Base-by-base conservation (phyloP, 768 basidiomycete genomes). In the Russula ochroleuca region DNA sequence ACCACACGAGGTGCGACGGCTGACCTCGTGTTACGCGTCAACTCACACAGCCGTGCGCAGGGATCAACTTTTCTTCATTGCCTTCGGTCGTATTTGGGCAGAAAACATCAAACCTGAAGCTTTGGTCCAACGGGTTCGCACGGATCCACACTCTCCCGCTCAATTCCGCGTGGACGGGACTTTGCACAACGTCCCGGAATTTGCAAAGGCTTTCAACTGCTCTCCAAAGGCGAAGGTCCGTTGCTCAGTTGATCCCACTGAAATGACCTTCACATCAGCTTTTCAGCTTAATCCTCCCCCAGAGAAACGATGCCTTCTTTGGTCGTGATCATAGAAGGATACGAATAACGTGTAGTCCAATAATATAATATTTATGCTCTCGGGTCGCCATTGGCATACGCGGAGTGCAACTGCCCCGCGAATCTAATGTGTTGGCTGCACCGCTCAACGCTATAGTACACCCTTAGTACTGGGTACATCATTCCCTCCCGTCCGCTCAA, bases 401-500 rank as follows among this genome's bases (percentile, higher is more conserved):
- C 53, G 45, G 60, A 11, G 10, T 23, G 43, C 23, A 15, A 52
- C 19, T 31, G 11, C 52, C n/a, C 7, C 11, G 52, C 31, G 23
- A 31, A 19, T 33, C n/a, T 11, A 25, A 38, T 47, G 25, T 38
- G 45, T 48, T 48, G 51, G 38, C n/a, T 15, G 10, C 41, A 7
- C 23, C 10, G 8, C 3, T 17, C 13, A 7, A 23, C n/a, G 17
- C 73, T 73, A 86, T 56, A 99, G 78, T 7, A 98, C 95, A 50
- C 97, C 97, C 76, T 99, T 99, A 4, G 97, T 98, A 72, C 92
- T 94, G 0, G 96, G 96, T 35, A 98, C 86, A 62, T 99, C 97
- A 68, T 85, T 81, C 5, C 91, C 85, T 5, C 94, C 94, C 1
- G 95, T 98, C 59, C 80, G 81, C 73, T 92, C 85, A 67, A 97